Evolutionary conservation across 2,329 filamentous ascomycete genomes (phyloP), one percentile per base, ranked within the genome.

Genomic region (Nannizzia gypsea): DNA sequence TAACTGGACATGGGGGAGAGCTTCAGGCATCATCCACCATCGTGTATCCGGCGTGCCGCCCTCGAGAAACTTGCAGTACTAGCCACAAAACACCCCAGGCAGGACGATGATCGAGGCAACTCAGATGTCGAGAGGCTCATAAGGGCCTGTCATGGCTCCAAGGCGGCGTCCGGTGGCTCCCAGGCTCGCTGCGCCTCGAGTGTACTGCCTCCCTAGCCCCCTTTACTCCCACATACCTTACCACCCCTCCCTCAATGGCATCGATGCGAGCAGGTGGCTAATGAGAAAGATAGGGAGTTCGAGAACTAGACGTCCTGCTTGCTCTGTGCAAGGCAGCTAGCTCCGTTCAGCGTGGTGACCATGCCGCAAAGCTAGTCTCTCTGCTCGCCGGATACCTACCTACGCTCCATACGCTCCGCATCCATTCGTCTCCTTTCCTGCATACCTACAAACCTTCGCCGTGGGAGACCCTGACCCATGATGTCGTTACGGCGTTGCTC

Each of bases 321-420:
- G 90, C 93, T 48, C 80, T 99, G 26, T 97, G 92, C 78, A 92
- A 91, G 75, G 89, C 92, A 58, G 89, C 91, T 2, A 87, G 90
- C 3, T 81, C 84, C 24, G 80, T 97, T 26, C 80, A 85, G 58
- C 85, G 83, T 52, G 73, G 77, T 46, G 83, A 89, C 62, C 87
- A 88, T 69, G 91, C 90, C 28, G 83, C 88, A 67, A 87, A 84
- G 67, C 82, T 99, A 42, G 82, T 86, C n/a, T 79, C 81, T 36
- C 90, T 95, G 66, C 77, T 99, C 44, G 82, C 85, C 6, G 87
- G 87, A 3, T 97, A 97, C 72, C 81, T 97, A 11, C 83, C 90
- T 65, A 89, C 96, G 71, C 87, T 89, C 3, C 89, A 92, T 68
- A 78, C 82, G 36, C 92, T 96, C 71, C 75, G 83, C 17, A 89